Evolutionary conservation across 805 yeast species (phyloP).

Genomic region (Tetrapisispora phaffii): DNA sequence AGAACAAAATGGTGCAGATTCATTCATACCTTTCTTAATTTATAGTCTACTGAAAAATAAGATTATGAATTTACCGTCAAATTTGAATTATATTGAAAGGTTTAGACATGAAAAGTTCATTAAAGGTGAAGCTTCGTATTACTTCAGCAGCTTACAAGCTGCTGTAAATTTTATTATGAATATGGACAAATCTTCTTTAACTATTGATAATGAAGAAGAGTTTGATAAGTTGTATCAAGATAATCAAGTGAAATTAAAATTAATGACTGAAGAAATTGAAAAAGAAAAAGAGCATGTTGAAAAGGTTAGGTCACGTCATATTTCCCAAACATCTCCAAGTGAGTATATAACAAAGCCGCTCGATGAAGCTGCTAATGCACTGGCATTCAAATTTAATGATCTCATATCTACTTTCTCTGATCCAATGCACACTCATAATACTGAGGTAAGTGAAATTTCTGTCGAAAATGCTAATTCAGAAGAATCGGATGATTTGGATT

Average conservation of each 20-base stretch:
- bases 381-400: slow-evolving; percentile 17
- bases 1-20: slow-evolving; percentile 79
- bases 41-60: slow-evolving; percentile 65
- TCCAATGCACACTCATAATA: background rate
- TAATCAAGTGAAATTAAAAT: slow-evolving; percentile 35
- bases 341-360: slow-evolving; percentile 16
- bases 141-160: slow-evolving; percentile 80
- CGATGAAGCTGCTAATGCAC: slow-evolving; percentile 21
- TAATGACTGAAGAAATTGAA: slow-evolving; percentile 21
- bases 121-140: slow-evolving; percentile 84
- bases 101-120: slow-evolving; percentile 68
- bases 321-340: slow-evolving; percentile 6
- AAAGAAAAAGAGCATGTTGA: slow-evolving; percentile 2
- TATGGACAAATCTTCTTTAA: slow-evolving; percentile 46
- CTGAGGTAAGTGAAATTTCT: slow-evolving; percentile 3
- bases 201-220: slow-evolving; percentile 52
- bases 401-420: slow-evolving; percentile 8
- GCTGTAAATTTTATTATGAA: slow-evolving; percentile 73
- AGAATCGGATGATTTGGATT: slow-evolving; percentile 10
- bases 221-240: slow-evolving; percentile 37
- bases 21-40: slow-evolving; percentile 82
- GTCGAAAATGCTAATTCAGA: slow-evolving; percentile 8
- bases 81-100: slow-evolving; percentile 74
- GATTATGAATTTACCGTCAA: slow-evolving; percentile 59
- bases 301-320: background rate